These are phyloP conservation scores for Citrus australasica DNA, from an alignment of 345 rosid genomes.

Conservation along the genomic window DNA sequence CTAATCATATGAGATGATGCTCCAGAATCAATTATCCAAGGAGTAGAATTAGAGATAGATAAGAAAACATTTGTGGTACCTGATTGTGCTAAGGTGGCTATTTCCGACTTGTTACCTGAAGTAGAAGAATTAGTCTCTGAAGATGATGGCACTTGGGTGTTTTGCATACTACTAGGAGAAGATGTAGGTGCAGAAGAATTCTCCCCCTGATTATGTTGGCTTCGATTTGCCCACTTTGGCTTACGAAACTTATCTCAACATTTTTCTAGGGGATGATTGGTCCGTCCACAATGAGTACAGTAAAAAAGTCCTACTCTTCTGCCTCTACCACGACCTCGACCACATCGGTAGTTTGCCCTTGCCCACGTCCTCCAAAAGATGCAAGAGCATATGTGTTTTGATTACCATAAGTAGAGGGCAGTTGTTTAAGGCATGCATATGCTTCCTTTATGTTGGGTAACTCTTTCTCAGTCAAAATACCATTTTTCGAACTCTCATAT, in stretches of 20 bases:
- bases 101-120: no score
- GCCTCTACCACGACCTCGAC: background rate
- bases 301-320: accelerated
- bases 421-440: accelerated
- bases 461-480: background rate
- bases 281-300: background rate
- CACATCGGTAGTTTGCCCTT: background rate
- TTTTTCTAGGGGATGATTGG: background rate
- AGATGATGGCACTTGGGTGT: background rate
- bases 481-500: background rate
- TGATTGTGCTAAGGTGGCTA: background rate
- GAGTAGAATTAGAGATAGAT: background rate
- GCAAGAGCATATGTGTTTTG: background rate
- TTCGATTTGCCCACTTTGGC: background rate
- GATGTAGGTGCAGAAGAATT: background rate
- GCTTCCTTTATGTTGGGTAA: background rate
- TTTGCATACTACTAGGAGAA: background rate
- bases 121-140: no score
- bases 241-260: background rate
- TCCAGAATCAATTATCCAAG: background rate
- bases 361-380: no score
- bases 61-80: no score
- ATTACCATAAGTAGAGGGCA: no score
- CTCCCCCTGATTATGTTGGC: no score
- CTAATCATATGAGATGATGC: background rate